A percentile compares a stretch with the other conserved stretches of the same genome.
Conservation (phyloP, 2,329 filamentous ascomycete species). For the Fusarium odoratissimum region DNA sequence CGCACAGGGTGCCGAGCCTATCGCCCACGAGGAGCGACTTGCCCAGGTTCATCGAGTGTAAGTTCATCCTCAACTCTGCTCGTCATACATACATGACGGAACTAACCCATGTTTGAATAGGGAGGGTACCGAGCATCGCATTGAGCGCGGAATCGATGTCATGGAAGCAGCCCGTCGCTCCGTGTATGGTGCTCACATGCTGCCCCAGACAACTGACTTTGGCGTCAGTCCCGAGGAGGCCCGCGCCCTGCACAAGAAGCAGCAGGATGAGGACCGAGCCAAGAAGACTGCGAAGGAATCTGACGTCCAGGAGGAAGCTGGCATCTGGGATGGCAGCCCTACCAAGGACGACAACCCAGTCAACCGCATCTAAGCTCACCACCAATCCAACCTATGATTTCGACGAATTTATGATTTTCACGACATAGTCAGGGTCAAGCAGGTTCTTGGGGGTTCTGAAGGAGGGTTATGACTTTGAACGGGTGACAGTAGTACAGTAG, state of each 20-base stretch:
- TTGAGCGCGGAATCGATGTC: fast-evolving
- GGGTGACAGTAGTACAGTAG: not conserved
- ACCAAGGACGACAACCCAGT: fast-evolving
- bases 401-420: not conserved
- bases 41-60: not conserved
- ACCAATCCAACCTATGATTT: not conserved
- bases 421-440: not conserved
- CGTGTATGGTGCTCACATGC: fast-evolving
- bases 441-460: not conserved
- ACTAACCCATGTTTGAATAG: not conserved
- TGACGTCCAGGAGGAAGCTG: not conserved
- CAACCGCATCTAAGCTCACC: too few relatives aligned
- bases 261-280: fast-evolving
- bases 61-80: not conserved
- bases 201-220: fast-evolving
- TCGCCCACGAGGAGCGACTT: fast-evolving
- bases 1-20: not conserved
- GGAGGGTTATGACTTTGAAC: not conserved
- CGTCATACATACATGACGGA: not conserved
- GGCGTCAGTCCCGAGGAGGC: fast-evolving
- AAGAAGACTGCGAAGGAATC: not conserved
- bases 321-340: not conserved
- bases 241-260: fast-evolving
- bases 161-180: fast-evolving
- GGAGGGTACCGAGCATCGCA: fast-evolving